phyloP scores from a whole-genome alignment of 2,329 filamentous ascomycete genomes.

The Colletotrichum higginsianum region DNA sequence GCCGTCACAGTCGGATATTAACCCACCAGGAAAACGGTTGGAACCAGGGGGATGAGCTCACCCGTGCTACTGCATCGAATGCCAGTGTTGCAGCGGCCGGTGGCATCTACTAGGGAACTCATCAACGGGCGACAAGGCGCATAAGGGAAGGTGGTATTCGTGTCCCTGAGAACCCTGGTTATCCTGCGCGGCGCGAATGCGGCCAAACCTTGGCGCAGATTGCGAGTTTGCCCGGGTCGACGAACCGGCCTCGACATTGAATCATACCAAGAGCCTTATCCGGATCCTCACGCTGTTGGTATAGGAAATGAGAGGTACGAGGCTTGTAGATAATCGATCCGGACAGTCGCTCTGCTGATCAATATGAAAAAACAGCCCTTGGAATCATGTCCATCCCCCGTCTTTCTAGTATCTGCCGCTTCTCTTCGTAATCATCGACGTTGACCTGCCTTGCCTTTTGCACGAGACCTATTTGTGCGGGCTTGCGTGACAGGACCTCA shows the following conservation, averaged over 20 bases:
- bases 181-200: conserved; percentile 10
- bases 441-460: no score
- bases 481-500: not conserved
- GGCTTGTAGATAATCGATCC: no score
- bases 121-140: conserved; percentile 8
- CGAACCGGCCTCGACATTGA: not conserved
- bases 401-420: no score
- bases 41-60: not conserved
- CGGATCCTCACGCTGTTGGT: no score
- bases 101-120: not conserved
- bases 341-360: no score
- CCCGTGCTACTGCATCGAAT: conserved; percentile 2
- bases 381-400: no score
- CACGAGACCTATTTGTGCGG: no score
- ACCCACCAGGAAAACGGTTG: no score
- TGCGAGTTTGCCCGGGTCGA: not conserved
- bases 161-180: conserved; percentile 2
- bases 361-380: no score
- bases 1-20: not conserved
- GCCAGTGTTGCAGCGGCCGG: not conserved
- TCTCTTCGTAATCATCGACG: no score
- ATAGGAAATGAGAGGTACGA: no score
- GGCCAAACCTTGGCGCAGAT: conserved; percentile 14
- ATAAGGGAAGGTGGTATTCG: conserved; percentile 38
- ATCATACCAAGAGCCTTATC: not conserved